Base-by-base conservation (phyloP, 495 filamentous ascomycete genomes). In the Gamarada debralockiae region DNA sequence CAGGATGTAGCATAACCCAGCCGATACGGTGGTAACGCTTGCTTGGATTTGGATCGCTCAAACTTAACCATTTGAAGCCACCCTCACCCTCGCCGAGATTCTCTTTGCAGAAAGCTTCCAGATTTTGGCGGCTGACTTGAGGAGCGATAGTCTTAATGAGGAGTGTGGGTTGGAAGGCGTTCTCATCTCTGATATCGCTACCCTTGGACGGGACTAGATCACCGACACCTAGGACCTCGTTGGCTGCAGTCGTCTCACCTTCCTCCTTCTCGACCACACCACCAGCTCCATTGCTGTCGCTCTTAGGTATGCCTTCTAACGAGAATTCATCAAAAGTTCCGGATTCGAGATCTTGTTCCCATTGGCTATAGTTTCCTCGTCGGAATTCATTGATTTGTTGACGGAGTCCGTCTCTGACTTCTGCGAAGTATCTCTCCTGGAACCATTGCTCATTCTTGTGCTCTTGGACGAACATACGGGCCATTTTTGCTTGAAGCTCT, bases 121-220 rank as follows among this genome's bases (percentile, higher is more conserved):
- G 81, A 62, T 96, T 96, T 15, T 82, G 82, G n/a, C 95, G 85
- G 61, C 87, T 95, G 41, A 99, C 95, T 55, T 92, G 92, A 3
- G 93, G 95, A 12, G 95, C 93, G 65, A 99, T 87, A 0, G 93
- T 99, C 72, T 99, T 99, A 72, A 99, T 96, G 37, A 99, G 79
- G 22, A 99, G 75, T 1, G 95, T 92, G 13, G 93, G 95, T 67
- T 95, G 88, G 53, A 81, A 80, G 15, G 89, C 73, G 41, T 82
- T 83, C 51, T 95, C 89, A 61, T 97, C 92, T 8, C 89, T 79
- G 33, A 96, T 74, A 52, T 96, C 89, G 48, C 84, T 86, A 39
- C 85, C 88, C 57, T 78, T 78, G 25, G 83, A 81, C 33, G 92
- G 90, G 18, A 96, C 80, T 44, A 97, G 68, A 67, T 97, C 92